Base-by-base conservation (phyloP, 176 grass and related monocot species). In the Avena atlantica region DNA sequence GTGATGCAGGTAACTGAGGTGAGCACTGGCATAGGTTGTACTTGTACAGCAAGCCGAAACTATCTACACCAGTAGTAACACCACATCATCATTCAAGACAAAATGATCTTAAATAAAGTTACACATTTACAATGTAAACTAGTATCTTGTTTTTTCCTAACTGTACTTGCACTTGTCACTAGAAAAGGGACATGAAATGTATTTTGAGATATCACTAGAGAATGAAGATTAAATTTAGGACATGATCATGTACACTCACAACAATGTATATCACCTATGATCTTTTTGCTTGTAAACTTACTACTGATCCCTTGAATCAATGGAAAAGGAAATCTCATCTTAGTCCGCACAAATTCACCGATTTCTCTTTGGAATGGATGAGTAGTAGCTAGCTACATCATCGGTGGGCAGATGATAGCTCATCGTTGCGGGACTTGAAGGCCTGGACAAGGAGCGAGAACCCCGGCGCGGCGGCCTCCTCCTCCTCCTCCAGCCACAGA, bases 391-490 rank as follows among this genome's bases (percentile, higher is more conserved):
- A 31, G 29, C 15, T 59, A 21, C 17, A 37, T 12, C 34, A 49
- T 8, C 81, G 67, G 48, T 31, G 74, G 58, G 58, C 75, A 75
- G 64, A 69, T 52, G 75, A 80, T 12, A 24, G 70, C 1, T 10
- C 50, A 67, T 95, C 86, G 93, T 19, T 63, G 79, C 25, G 89
- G 78, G n/a, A 40, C 76, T 76, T 94, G 82, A 91, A 93, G 0
- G 94, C 92, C 68, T 96, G 94, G 34, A 98, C 81, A 9, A 96
- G 70, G 44, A 98, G 94, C 17, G 97, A 85, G 94, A 98, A 96
- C 1, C 92, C 86, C 15, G 85, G 84, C 23, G 79, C 81, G 27
- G 61, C 78, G 27, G 82, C 84, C 11, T 27, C 78, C 37, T 48
- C 81, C 37, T 48, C 81, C 89, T 98, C 96, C 67, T 96, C 97